A percentile compares a stretch with the other conserved stretches of the same genome.
These are phyloP conservation scores for Fusarium albosuccineum DNA, from an alignment of 2,329 filamentous ascomycete species.

Conservation along the genomic window DNA sequence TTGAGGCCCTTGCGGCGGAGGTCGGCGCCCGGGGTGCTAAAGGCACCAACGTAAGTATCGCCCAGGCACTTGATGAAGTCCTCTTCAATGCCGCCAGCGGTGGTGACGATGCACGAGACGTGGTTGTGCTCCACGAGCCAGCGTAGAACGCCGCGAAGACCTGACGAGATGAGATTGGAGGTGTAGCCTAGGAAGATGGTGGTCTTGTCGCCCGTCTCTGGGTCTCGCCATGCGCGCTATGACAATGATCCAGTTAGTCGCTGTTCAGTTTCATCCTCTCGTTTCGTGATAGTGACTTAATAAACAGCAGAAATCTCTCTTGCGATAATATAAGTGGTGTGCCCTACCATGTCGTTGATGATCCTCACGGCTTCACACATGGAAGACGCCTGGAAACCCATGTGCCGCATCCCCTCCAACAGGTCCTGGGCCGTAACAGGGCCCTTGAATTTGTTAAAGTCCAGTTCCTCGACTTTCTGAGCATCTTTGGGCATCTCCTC, in stretches of 20 bases:
- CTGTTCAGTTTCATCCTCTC: not conserved
- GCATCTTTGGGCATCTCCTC: conserved; percentile 82
- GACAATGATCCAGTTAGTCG: conserved; percentile 17
- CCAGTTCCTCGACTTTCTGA: conserved; percentile 88
- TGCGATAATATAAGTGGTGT: not conserved
- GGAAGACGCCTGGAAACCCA: conserved; percentile 80
- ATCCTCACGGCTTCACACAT: conserved; percentile 90
- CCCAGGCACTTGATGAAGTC: conserved; percentile 99
- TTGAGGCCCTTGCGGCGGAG: conserved; percentile 91
- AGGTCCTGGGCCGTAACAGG: conserved; percentile 89
- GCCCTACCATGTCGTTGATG: conserved; percentile 89
- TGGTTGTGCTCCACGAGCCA: conserved; percentile 95
- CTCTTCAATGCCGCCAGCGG: conserved; percentile 94
- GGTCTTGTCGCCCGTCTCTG: conserved; percentile 81
- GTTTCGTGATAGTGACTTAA: not conserved
- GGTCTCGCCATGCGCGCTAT: conserved; percentile 82
- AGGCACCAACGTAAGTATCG: conserved; percentile 91
- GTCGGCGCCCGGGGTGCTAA: conserved; percentile 80
- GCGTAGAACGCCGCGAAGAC: conserved; percentile 88
- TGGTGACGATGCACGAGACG: conserved; percentile 93
- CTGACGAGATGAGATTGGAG: conserved; percentile 96
- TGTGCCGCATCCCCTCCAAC: conserved; percentile 82
- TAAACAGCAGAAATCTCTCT: not conserved
- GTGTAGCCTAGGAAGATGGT: conserved; percentile 99
- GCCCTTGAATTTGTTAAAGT: conserved; percentile 86